A percentile compares a stretch with the other conserved stretches of the same genome.
These are phyloP conservation scores for Diaporthe caulivora DNA, from an alignment of 2,329 filamentous ascomycete genomes.

Conservation along the genomic window DNA sequence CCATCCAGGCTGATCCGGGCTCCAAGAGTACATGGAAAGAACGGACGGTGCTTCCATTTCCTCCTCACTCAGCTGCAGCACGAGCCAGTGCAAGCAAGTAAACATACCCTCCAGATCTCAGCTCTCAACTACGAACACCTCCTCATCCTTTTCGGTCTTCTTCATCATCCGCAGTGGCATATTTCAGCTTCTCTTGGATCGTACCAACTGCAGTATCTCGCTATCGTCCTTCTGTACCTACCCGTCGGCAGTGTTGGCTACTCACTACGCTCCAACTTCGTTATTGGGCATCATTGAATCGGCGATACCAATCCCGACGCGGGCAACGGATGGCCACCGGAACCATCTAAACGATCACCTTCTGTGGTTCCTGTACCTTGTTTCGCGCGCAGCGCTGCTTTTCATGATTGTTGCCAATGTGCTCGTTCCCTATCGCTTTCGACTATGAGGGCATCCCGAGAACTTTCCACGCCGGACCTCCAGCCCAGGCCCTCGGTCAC, in stretches of 20 bases:
- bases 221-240: constrained; percentile 36
- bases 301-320: constrained; percentile 3
- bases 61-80: background rate
- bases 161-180: constrained; percentile 14
- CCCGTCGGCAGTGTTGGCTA: constrained; percentile 35
- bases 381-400: constrained; percentile 32
- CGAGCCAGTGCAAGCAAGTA: constrained; percentile 10
- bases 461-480: constrained; percentile 36
- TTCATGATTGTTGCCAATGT: constrained; percentile 25
- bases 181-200: constrained; percentile 30
- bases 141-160: constrained; percentile 4
- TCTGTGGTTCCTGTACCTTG: background rate
- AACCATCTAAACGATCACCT: constrained; percentile 5
- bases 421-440: background rate
- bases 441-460: constrained; percentile 32
- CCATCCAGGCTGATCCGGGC: background rate
- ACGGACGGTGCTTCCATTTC: constrained; percentile 15
- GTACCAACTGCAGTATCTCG: constrained; percentile 31
- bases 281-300: constrained; percentile 38
- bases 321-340: constrained; percentile 1
- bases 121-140: constrained; percentile 1
- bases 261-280: constrained; percentile 26
- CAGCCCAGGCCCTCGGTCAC: constrained; percentile 37
- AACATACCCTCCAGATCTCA: constrained; percentile 7
- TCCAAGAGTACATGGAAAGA: constrained; percentile 24